phyloP scores from a whole-genome alignment of 2,329 filamentous ascomycete genomes.

The Mollisiaceae sp. region DNA sequence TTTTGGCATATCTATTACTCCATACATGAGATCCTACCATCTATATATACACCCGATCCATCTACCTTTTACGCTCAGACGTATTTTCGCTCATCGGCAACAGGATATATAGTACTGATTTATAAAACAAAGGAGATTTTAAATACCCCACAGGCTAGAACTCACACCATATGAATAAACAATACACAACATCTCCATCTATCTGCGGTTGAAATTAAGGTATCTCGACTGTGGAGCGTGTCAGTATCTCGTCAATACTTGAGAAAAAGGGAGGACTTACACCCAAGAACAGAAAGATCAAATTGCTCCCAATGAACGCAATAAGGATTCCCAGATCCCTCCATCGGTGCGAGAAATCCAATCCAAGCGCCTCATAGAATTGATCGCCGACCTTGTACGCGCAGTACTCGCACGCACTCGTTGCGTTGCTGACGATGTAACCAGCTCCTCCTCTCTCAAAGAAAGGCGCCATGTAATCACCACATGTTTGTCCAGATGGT shows the following conservation, averaged over 20 bases:
- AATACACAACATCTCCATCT: slow-evolving; percentile 17
- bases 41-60: slow-evolving; percentile 7
- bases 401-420: slow-evolving; percentile 77
- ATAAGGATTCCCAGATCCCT: slow-evolving; percentile 80
- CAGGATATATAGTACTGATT: not conserved
- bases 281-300: slow-evolving; percentile 65
- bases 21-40: no score
- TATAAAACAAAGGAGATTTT: slow-evolving; percentile 3
- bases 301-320: slow-evolving; percentile 78
- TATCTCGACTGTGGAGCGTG: slow-evolving; percentile 41
- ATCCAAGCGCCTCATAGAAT: slow-evolving; percentile 72
- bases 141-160: not conserved
- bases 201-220: slow-evolving; percentile 53
- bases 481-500: slow-evolving; percentile 70
- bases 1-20: not conserved
- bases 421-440: slow-evolving; percentile 71
- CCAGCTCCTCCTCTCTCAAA: slow-evolving; percentile 72
- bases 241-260: slow-evolving; percentile 19
- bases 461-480: slow-evolving; percentile 75
- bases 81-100: slow-evolving; percentile 4
- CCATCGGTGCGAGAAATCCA: slow-evolving; percentile 75
- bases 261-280: slow-evolving; percentile 29
- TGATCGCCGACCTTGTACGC: slow-evolving; percentile 80
- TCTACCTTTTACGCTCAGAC: slow-evolving; percentile 8
- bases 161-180: not conserved